These are phyloP conservation scores for Globisporangium yorkense DNA, from an alignment of 352 stramenopile species.

Conservation along the genomic window DNA sequence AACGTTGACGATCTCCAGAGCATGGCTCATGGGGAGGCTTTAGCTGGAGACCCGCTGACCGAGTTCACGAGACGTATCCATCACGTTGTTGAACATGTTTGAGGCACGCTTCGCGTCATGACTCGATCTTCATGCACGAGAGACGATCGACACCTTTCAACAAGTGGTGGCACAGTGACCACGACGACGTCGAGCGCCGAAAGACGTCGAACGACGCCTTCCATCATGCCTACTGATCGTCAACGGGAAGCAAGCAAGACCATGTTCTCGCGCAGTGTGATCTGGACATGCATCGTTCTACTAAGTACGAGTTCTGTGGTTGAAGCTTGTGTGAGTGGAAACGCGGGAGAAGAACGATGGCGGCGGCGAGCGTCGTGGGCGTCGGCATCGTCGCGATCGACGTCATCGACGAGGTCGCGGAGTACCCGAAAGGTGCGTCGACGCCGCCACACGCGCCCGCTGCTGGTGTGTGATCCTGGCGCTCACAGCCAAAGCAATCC, in stretches of 20 bases:
- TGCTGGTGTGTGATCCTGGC: background rate
- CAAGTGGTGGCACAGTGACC: too few species aligned
- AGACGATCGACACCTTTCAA: too few species aligned
- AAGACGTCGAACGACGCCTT: background rate
- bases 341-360: background rate
- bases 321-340: slow-evolving; percentile 4
- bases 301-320: background rate
- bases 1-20: too few species aligned
- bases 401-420: slow-evolving; percentile 54
- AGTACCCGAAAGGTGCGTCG: slow-evolving; percentile 46
- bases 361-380: slow-evolving; percentile 23
- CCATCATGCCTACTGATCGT: background rate
- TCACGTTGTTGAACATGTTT: too few species aligned
- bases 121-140: too few species aligned
- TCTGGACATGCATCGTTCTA: background rate
- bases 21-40: too few species aligned
- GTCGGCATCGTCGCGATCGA: slow-evolving; percentile 74
- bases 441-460: background rate
- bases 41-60: too few species aligned
- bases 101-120: too few species aligned
- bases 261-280: background rate
- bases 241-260: background rate
- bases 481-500: background rate
- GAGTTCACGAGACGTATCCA: too few species aligned
- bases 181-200: too few species aligned